These are phyloP conservation scores for Myxozyma neotropica DNA, from an alignment of 805 yeast species.

Conservation along the genomic window DNA sequence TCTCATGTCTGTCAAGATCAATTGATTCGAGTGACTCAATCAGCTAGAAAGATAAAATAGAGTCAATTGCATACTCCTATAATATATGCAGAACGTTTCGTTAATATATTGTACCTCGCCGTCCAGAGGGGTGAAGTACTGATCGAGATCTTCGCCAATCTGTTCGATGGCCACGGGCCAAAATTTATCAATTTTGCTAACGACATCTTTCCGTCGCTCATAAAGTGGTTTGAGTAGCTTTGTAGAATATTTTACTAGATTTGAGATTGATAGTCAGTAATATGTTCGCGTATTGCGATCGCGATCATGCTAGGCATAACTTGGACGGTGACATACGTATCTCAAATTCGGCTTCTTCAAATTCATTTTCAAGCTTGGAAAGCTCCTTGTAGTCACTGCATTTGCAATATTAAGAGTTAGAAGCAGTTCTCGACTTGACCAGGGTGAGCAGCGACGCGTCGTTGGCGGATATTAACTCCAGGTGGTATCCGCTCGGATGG, in stretches of 20 bases:
- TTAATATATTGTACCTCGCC: conserved; percentile 47
- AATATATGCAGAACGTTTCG: too few species aligned
- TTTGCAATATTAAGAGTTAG: not conserved
- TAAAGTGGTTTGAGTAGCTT: conserved; percentile 59
- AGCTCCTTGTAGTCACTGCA: conserved; percentile 30
- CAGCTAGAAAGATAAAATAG: not conserved
- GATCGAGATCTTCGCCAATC: conserved; percentile 75
- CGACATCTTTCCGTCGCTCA: conserved; percentile 56
- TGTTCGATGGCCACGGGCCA: conserved; percentile 88
- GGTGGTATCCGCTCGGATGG: too few species aligned
- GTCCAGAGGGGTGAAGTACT: conserved; percentile 74
- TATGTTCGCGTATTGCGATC: not conserved
- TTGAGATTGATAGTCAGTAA: not conserved
- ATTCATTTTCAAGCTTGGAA: conserved; percentile 36
- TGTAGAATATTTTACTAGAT: conserved; percentile 29
- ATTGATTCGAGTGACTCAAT: conserved; percentile 53
- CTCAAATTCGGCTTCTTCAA: conserved; percentile 37
- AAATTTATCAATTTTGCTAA: conserved; percentile 65
- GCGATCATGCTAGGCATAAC: too few species aligned
- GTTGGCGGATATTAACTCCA: not conserved
- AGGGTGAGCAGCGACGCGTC: not conserved
- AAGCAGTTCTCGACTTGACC: not conserved
- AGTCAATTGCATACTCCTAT: too few species aligned
- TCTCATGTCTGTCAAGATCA: conserved; percentile 52
- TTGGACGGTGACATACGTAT: conserved; percentile 36